A percentile compares a stretch with the other conserved stretches of the same genome.
phyloP scores from a whole-genome alignment of 2,329 filamentous ascomycete species.

The Pseudogymnoascus sp. region DNA sequence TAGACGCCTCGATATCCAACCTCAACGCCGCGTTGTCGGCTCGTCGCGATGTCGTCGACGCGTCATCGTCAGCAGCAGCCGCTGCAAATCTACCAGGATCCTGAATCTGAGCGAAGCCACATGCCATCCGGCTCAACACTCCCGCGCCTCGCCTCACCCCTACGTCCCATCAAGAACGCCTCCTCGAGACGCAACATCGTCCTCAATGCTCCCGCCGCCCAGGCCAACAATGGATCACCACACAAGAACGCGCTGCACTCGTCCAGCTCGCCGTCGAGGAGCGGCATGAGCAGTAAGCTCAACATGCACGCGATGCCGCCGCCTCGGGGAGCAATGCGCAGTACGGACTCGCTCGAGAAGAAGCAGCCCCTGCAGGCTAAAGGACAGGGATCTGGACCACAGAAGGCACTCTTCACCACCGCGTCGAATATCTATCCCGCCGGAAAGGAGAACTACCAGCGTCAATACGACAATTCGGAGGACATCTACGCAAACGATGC shows the following conservation, averaged over 20 bases:
- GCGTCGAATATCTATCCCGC: slow-evolving; percentile 27
- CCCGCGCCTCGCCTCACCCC: slow-evolving; percentile 24
- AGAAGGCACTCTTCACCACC: slow-evolving; percentile 42
- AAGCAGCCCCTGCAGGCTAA: slow-evolving; percentile 39
- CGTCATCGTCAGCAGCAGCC: slow-evolving; percentile 41
- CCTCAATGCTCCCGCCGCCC: slow-evolving; percentile 51
- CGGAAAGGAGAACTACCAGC: slow-evolving; percentile 48
- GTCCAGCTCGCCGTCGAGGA: slow-evolving; percentile 52
- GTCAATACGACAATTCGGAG: slow-evolving; percentile 23
- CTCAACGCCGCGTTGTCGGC: slow-evolving; percentile 12
- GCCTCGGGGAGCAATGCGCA: slow-evolving; percentile 44
- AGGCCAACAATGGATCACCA: slow-evolving; percentile 54
- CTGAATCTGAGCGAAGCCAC: slow-evolving; percentile 32
- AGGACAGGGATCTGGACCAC: slow-evolving; percentile 39
- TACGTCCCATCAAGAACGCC: slow-evolving; percentile 32
- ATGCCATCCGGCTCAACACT: slow-evolving; percentile 21
- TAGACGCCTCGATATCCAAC: neutral
- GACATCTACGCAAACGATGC: slow-evolving; percentile 32
- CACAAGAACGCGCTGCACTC: slow-evolving; percentile 52
- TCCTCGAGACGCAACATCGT: slow-evolving; percentile 51
- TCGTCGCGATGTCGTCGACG: slow-evolving; percentile 42
- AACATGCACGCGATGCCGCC: slow-evolving; percentile 61
- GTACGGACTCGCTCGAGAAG: slow-evolving; percentile 63
- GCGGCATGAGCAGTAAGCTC: slow-evolving; percentile 51
- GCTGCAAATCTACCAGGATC: slow-evolving; percentile 53